Base-by-base conservation (phyloP, 768 basidiomycete genomes). In the Panus rudis region DNA sequence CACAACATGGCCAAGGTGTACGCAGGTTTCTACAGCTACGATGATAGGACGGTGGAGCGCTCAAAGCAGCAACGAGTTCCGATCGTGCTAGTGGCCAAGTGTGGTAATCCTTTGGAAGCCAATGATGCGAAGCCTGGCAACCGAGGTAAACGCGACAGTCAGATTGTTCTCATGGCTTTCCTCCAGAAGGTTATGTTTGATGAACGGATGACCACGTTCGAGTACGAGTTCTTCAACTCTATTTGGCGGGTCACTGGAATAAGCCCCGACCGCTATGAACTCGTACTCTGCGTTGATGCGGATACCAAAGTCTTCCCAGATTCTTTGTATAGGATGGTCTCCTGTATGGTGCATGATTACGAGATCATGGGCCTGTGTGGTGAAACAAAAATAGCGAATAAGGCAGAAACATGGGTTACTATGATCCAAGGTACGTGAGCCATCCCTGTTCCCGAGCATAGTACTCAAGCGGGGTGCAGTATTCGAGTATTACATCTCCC, bases 171-270 rank as follows among this genome's bases (percentile, higher is more conserved):
- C 48, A 99, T 99, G 96, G 75, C 76, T 16, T 98, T 98, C 75
- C 70, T 98, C 60, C 96, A 99, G 65, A 98, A 96, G 63, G 92
- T 98, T 55, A 96, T 99, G 93, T 98, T 98, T 54, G 96, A 99
- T 65, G 96, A 99, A 70, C 81, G 96, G 41, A 98, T 99, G 94
- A 96, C 94, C 48, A 94, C 90, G 42, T 93, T 99, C 61, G 96
- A 98, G 68, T 98, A 98, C 63, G 96, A 98, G 66, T 97, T 98
- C 65, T 99, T 99, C 81, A 99, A 99, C 65, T 83, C 91, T 41
- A 71, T 98, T 16, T 99, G 96, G 96, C 71, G 94, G 42, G 85
- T 80, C 32, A 94, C 93, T 13, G 96, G 96, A 22, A 81, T 99
- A 47, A 87, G 86, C 59, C 94, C 96, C 5, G 96, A 98, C 68